These are phyloP conservation scores for Galerina sulciceps DNA, from an alignment of 768 basidiomycete genomes.

Conservation along the genomic window DNA sequence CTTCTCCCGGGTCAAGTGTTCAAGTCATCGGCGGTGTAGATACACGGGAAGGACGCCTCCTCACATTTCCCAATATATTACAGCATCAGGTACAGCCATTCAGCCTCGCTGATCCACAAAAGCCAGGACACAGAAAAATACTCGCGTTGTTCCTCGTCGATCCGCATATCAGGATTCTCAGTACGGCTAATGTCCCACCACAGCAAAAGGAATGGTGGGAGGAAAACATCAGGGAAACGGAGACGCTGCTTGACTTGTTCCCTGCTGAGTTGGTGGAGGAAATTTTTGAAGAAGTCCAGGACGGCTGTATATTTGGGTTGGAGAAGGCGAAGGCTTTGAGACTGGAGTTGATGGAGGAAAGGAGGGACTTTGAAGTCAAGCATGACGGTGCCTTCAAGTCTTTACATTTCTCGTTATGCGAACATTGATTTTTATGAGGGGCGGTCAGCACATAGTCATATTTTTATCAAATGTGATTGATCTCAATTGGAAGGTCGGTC, in stretches of 20 bases:
- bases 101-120: slow-evolving; percentile 33
- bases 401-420: not conserved
- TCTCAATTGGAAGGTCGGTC: too few relatives aligned
- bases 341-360: slow-evolving; percentile 8
- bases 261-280: too few relatives aligned
- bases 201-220: slow-evolving; percentile 16
- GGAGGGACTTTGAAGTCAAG: not conserved
- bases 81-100: slow-evolving; percentile 40
- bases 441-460: too few relatives aligned
- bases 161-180: slow-evolving; percentile 23
- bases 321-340: not conserved
- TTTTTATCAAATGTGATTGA: too few relatives aligned
- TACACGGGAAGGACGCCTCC: slow-evolving; percentile 26
- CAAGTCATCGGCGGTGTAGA: too few relatives aligned
- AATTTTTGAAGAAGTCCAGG: too few relatives aligned
- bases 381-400: slow-evolving; percentile 2
- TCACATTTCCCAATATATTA: slow-evolving; percentile 41
- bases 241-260: not conserved
- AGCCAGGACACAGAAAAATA: slow-evolving; percentile 43
- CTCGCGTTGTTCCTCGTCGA: slow-evolving; percentile 42
- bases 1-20: too few relatives aligned
- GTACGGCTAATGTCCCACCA: slow-evolving; percentile 20
- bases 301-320: not conserved
- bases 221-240: not conserved
- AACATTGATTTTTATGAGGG: not conserved